Evolutionary conservation across 805 yeast species (phyloP), one percentile per base, ranked within the genome.

Genomic region (Candida bentonensis): DNA sequence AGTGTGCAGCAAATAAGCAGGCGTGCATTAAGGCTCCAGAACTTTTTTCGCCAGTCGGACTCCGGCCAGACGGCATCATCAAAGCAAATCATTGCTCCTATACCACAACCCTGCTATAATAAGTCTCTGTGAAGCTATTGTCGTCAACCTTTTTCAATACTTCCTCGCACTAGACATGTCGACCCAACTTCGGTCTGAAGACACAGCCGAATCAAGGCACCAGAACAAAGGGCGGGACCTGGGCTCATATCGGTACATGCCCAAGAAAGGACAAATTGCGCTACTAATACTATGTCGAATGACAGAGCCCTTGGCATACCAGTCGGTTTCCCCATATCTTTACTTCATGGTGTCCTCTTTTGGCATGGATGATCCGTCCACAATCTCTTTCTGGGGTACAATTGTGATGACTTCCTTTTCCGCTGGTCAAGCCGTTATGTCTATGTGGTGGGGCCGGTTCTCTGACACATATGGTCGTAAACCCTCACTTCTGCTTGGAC

Each of bases 311-410:
- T 65, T 78, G 27, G 76, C 82, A 2, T 77, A 76, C 59, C 70
- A 80, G 2, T 75, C 81, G 2, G 57, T 76, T 22, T 73, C 76
- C 49, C 83, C 84, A 2, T 78, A 78, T 53, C 69, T 76, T 26
- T 78, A 73, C 55, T 78, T 72, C 57, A 74, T 77, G 80, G 73
- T 77, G 9, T 56, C 73, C 42, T 80, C 74, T 50, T 77, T 76
- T 56, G 70, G 72, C 2, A 53, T 51, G 40, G 42, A 40, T 15
- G 51, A 50, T 21, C 55, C 56, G 13, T 33, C 53, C 21, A 47
- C 42, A 20, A 53, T 54, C 42, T 46, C 56, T 2, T 49, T 47
- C 55, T 72, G 25, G 68, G 75, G n/a, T 60, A 70, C 45, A 58
- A 64, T 40, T 70, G 70, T 46, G 67, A 72, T n/a, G 70, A 72